Conservation (phyloP, 495 filamentous ascomycete species). For the Penicillium cosmopolitanum region DNA sequence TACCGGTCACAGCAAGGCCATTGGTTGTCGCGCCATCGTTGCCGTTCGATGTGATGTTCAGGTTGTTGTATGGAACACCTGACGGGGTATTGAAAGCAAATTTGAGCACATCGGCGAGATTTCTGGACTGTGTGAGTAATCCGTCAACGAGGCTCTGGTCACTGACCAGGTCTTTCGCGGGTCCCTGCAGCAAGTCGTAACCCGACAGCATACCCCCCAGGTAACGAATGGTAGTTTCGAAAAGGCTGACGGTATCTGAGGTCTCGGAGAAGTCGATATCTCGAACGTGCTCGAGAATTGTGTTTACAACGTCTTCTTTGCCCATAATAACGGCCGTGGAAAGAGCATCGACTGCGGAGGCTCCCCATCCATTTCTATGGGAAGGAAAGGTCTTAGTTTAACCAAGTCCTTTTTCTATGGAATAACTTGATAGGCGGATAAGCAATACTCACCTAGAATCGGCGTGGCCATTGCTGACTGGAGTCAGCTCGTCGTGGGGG, state of each 20-base stretch:
- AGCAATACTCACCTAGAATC: constrained; percentile 66
- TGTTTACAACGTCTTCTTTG: constrained; percentile 64
- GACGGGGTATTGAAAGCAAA: constrained; percentile 77
- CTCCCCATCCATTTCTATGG: constrained; percentile 82
- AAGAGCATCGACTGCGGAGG: constrained; percentile 80
- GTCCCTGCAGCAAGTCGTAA: constrained; percentile 79
- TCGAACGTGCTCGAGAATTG: constrained; percentile 70
- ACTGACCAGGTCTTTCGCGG: constrained; percentile 56
- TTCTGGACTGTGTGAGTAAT: constrained; percentile 68
- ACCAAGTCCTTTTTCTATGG: too few species aligned
- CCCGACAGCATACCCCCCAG: constrained; percentile 79
- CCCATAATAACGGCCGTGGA: constrained; percentile 81
- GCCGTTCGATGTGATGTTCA: constrained; percentile 59
- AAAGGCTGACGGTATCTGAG: constrained; percentile 64
- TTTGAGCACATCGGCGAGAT: constrained; percentile 71
- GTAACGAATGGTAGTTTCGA: constrained; percentile 92
- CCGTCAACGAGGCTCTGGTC: constrained; percentile 52
- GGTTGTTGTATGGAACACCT: constrained; percentile 75
- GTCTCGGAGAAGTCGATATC: constrained; percentile 71
- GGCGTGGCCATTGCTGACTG: constrained; percentile 63
- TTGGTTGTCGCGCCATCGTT: constrained; percentile 58
- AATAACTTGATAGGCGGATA: neutral
- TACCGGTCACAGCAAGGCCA: constrained; percentile 71
- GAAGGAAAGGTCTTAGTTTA: neutral
- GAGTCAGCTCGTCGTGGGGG: constrained; percentile 75